Base-by-base conservation (phyloP, 345 rosid genomes). In the Draba incana region DNA sequence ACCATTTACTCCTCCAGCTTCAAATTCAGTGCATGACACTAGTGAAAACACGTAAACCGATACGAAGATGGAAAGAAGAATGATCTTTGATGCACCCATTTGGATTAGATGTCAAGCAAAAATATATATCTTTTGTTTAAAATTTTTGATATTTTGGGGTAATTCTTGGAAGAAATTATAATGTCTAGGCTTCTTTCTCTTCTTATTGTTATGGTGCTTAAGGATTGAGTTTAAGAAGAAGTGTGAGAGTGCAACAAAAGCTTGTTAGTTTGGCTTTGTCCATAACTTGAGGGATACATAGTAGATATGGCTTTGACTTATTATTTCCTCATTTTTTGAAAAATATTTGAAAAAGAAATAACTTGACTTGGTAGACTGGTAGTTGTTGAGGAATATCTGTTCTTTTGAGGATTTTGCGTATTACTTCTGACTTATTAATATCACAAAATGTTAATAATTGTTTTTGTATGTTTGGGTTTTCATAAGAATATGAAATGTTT, bases 1-100 rank as follows among this genome's bases (percentile, higher is more conserved):
- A 5, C 95, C 95, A 56, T 81, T 61, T 2, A 72, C 71, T 6
- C 83, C 98, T 5, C 88, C 91, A 41, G 84, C 92, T 52, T 81
- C 79, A 76, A 77, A 85, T 66, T 89, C 86, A 20, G 58, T 70
- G 53, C 66, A 48, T 48, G 66, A 56, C 33, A 63, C 75, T 57
- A 56, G 49, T 62, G 75, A 69, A 42, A 63, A 64, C 66, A 75
- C 39, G 6, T 31, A 57, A 28, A 63, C 42, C 15, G 61, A 49
- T 43, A 57, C 45, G 35, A 75, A 39, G 15, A 63, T 8, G 1
- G 48, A 15, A 24, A 75, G 15, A 11, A 69, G 47, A 57, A 8
- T 41, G 8, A 35, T 69, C 8, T 57, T 63, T 5, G 31, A 35
- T 57, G 74, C 44, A 62, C 23, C 51, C 78, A 75, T 72, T 62